phyloP scores from a whole-genome alignment of 805 yeast species.

The Phaffomyces antillensis region DNA sequence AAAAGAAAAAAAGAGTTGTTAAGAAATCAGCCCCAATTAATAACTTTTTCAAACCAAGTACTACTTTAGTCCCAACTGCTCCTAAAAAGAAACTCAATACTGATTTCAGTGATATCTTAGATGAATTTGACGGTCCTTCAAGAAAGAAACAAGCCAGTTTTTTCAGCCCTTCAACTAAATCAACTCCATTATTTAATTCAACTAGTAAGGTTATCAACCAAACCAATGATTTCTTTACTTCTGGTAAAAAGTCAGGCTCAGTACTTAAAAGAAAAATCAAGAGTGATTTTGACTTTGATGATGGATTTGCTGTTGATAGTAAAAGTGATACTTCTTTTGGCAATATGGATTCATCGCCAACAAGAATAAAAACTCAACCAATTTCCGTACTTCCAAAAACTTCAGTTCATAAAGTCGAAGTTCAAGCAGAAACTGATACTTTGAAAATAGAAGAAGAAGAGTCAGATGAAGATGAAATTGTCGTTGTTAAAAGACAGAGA shows the following conservation, averaged over 20 bases:
- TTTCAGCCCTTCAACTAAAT: constrained; percentile 9
- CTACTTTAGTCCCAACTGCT: constrained; percentile 16
- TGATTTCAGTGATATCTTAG: constrained; percentile 63
- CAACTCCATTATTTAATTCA: constrained; percentile 20
- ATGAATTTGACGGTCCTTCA: constrained; percentile 22
- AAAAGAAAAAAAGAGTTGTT: constrained; percentile 14
- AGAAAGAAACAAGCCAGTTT: constrained; percentile 10
- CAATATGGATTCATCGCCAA: constrained; percentile 32
- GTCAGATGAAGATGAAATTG: constrained; percentile 52
- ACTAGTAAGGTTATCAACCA: constrained; percentile 22
- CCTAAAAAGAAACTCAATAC: constrained; percentile 39
- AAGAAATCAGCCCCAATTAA: constrained; percentile 40
- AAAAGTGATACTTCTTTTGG: constrained; percentile 20
- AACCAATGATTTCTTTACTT: constrained; percentile 16
- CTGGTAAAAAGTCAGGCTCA: constrained; percentile 23
- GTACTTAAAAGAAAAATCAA: constrained; percentile 18
- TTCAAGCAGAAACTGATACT: not conserved
- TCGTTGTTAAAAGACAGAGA: constrained; percentile 46
- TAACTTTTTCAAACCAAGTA: constrained; percentile 43
- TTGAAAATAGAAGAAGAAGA: constrained; percentile 36
- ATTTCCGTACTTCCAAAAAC: constrained; percentile 1
- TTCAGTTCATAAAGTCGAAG: not conserved
- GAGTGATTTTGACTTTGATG: constrained; percentile 22
- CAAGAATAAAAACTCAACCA: constrained; percentile 22
- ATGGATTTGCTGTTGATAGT: constrained; percentile 21